Evolutionary conservation across 176 grass and related monocot genomes (phyloP).

Genomic region (Puccinellia tenuiflora): DNA sequence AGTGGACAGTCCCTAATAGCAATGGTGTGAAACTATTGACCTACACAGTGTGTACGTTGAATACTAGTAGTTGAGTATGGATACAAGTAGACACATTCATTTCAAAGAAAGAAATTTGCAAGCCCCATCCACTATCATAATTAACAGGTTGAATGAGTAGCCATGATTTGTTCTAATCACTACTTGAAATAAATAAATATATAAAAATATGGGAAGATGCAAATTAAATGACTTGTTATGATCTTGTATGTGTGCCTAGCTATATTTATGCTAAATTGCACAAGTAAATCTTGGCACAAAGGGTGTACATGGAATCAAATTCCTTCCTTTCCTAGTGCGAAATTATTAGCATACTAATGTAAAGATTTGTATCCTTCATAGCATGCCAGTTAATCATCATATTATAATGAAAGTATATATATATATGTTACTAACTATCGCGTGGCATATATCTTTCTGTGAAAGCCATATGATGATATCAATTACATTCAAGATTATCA

Average conservation of each 20-base stretch:
- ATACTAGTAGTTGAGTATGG: conserved; percentile 6
- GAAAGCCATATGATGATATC: conserved; percentile 21
- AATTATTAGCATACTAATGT: background rate
- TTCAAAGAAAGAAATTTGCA: background rate
- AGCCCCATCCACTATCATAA: background rate
- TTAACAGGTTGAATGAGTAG: background rate
- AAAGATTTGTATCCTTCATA: background rate
- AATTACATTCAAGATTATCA: conserved; percentile 5
- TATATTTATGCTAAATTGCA: no score
- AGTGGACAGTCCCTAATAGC: no score
- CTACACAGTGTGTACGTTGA: conserved; percentile 15
- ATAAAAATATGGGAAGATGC: no score
- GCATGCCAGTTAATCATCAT: background rate
- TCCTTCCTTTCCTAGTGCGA: background rate
- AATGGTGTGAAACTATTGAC: conserved; percentile 26
- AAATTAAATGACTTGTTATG: no score
- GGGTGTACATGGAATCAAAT: background rate
- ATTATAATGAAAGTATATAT: background rate
- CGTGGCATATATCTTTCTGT: background rate
- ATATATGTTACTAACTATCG: background rate
- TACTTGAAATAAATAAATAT: no score
- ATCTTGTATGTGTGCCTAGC: no score
- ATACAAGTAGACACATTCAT: background rate
- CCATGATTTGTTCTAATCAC: background rate
- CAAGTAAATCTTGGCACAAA: background rate